Base-by-base conservation (phyloP, 345 rosid species). In the Populus pruinosa region DNA sequence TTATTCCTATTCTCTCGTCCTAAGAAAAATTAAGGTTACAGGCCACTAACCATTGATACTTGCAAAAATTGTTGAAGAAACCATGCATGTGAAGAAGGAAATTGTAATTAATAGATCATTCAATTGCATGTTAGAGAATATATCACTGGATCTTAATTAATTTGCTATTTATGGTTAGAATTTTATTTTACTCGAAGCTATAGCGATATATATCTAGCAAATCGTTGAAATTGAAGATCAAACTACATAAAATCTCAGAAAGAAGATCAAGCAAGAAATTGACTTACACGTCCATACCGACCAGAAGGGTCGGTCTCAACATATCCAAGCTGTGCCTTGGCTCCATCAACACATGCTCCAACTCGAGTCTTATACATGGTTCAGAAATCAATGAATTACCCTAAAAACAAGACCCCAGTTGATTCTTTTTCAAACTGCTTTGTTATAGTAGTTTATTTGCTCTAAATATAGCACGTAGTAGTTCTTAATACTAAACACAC, bases 201-300 rank as follows among this genome's bases (percentile, higher is more conserved):
- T 41, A 12, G 13, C 13, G 2, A 41, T 41, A 33, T 31, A 33
- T 12, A 47, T 12, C 18, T 47, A 47, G 53, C 53, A 47, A 47
- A 47, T 4, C 18, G 0, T 12, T 47, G 17, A 47, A 47, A 47
- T 47, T 47, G 53, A 47, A 13, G 53, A 47, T 47, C 21, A 61
- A 31, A 5, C 23, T 13, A 43, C 47, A 43, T 12, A 10, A 43
- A 43, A 43, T 43, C 1, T 43, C 47, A 43, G 47, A 43, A 27
- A 68, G 70, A 67, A 8, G 29, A 25, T 44, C 0, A 39, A 65
- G 67, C 14, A 25, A 47, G 65, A 11, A 33, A 49, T 25, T 31
- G 72, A 85, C 98, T 89, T 92, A 95, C 99, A 67, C 97, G 96
- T 20, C 96, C 92, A 53, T 93, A 95, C 2, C 99, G 98, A 80